Base-by-base conservation (phyloP, 495 filamentous ascomycete genomes). In the Sphaerosporella brunnea region DNA sequence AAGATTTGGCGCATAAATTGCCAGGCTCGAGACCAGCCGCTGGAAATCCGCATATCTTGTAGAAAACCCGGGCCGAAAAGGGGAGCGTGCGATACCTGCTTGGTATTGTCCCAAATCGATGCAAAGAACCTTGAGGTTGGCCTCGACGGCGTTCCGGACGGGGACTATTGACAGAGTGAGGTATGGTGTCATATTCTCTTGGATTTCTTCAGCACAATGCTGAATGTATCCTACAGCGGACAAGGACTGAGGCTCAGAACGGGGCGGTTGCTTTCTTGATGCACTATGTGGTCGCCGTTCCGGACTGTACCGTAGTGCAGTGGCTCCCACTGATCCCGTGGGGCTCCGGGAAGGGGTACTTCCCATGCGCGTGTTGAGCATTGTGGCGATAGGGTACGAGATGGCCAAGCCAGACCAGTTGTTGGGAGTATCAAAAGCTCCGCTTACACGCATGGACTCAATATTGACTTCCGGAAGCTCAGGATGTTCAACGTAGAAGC, bases 1-100 rank as follows among this genome's bases (percentile, higher is more conserved):
- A 1, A 77, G 63, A 43, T 58, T 63, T 0, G 55, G 53, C 0
- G 73, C 70, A 8, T 64, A 41, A 5, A 36, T 30, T 2, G 21
- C n/a, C 18, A 53, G 36, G 19, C 18, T 2, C 3, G 36, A 13
- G 9, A 39, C 32, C 11, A 35, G 25, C 2, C 36, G 23, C 2
- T 19, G 20, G 28, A 46, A 46, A 8, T 46, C 9, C n/a, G n/a
- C n/a, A n/a, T n/a, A n/a, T n/a, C n/a, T n/a, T n/a, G n/a, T n/a
- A n/a, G n/a, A n/a, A n/a, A n/a, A n/a, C 1, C 43, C 43, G 1
- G 25, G 32, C 4, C 32, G 23, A 28, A 57, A 57, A 0, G 53
- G 53, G 3, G 53, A 56, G 18, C 35, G 19, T 8, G 54, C 37
- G 19, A 34, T 34, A 19, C 56, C 49, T 23, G 24, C 39, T 9